Conservation (phyloP, 169 alveolate species). For the Eimeria praecox region DNA sequence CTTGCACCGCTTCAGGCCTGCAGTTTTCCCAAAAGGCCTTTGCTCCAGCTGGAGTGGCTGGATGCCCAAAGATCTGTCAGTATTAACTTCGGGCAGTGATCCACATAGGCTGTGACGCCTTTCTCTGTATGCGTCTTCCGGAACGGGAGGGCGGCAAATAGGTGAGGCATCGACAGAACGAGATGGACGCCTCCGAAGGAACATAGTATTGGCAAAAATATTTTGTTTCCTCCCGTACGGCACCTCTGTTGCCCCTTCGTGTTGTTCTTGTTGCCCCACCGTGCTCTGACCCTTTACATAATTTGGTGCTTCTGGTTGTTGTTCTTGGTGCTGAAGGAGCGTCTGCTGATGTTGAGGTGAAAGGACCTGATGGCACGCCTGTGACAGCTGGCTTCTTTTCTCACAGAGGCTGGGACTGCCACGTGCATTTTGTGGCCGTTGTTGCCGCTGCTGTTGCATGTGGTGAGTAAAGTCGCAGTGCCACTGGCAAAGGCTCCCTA, state of each 20-base stretch:
- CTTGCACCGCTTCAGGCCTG: conserved; percentile 25
- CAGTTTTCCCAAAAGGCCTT: conserved; percentile 32
- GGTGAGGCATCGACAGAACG: conserved; percentile 21
- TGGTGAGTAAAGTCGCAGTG: conserved; percentile 58
- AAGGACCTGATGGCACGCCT: not conserved
- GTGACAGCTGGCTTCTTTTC: not conserved
- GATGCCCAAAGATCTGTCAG: not conserved
- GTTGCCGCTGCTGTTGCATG: conserved; percentile 42
- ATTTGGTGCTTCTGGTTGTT: not conserved
- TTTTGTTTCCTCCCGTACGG: not conserved
- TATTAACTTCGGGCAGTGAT: not conserved
- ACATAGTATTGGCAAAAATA: not conserved
- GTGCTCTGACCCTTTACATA: not conserved
- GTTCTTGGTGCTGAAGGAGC: conserved; percentile 13
- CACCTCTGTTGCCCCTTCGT: not conserved
- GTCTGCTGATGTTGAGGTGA: not conserved
- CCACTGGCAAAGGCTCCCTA: conserved; percentile 54
- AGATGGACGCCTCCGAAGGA: not conserved
- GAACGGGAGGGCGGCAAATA: not conserved
- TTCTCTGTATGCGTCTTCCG: not conserved
- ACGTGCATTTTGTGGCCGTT: not conserved
- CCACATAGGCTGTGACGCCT: not conserved
- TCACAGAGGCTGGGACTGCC: not conserved
- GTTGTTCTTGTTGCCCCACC: not conserved
- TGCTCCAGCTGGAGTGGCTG: not conserved